phyloP scores from a whole-genome alignment of 345 rosid species.

The Garcia nutans region DNA sequence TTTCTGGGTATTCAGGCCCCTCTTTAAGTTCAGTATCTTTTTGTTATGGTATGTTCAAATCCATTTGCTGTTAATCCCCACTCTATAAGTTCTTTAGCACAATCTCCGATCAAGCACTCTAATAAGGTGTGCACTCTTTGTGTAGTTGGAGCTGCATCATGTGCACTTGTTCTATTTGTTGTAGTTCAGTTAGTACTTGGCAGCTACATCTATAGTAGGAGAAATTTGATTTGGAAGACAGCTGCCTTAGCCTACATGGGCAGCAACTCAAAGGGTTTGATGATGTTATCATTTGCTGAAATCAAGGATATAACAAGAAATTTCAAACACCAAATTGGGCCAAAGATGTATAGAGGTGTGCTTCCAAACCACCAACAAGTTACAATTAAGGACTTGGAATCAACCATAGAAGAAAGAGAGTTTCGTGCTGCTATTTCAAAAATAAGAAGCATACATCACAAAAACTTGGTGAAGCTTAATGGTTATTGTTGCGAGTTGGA shows the following conservation, averaged over 20 bases:
- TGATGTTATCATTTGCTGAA: slow-evolving; percentile 56
- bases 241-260: slow-evolving; percentile 38
- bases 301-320: slow-evolving; percentile 53
- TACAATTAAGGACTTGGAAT: slow-evolving; percentile 54
- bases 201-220: slow-evolving; percentile 47
- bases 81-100: slow-evolving; percentile 18
- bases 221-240: slow-evolving; percentile 40
- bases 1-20: slow-evolving; percentile 69
- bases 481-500: slow-evolving; percentile 69
- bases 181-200: slow-evolving; percentile 51
- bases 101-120: slow-evolving; percentile 26
- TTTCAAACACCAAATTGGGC: slow-evolving; percentile 60
- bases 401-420: slow-evolving; percentile 52
- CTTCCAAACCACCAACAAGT: slow-evolving; percentile 50
- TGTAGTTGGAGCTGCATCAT: slow-evolving; percentile 54
- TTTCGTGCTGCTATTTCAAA: slow-evolving; percentile 62
- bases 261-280: slow-evolving; percentile 53
- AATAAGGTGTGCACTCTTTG: slow-evolving; percentile 51
- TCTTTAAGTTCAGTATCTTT: slow-evolving; percentile 60
- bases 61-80: slow-evolving; percentile 66
- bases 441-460: slow-evolving; percentile 79
- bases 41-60: slow-evolving; percentile 62
- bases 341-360: slow-evolving; percentile 55
- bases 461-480: slow-evolving; percentile 60
- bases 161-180: slow-evolving; percentile 44